Evolutionary conservation across 2,329 filamentous ascomycete genomes (phyloP).

Genomic region (Elsinoe fawcettii): DNA sequence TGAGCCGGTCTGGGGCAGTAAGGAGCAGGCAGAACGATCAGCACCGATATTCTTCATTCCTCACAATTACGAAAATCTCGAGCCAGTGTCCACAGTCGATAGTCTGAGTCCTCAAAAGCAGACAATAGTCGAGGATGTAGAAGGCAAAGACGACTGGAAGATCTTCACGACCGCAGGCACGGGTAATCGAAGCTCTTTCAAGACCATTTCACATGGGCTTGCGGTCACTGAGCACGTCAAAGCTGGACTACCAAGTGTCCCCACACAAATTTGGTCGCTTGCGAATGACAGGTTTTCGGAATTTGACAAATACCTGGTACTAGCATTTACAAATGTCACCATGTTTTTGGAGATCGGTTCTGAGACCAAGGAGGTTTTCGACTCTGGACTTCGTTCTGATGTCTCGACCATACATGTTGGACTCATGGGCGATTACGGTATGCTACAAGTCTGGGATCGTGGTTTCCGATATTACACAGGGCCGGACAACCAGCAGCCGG

Average conservation of each 20-base stretch:
- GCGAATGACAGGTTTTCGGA: conserved; percentile 75
- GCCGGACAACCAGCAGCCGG: conserved; percentile 17
- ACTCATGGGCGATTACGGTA: conserved; percentile 73
- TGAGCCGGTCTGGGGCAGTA: conserved; percentile 77
- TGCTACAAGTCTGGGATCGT: conserved; percentile 20
- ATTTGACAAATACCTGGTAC: conserved; percentile 89
- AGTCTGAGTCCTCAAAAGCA: conserved; percentile 88
- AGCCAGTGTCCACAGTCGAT: conserved; percentile 74
- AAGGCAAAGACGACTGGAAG: conserved; percentile 87
- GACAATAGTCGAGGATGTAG: conserved; percentile 84
- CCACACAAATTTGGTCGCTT: conserved; percentile 89
- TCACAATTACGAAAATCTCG: conserved; percentile 70
- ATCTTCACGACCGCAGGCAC: conserved; percentile 90
- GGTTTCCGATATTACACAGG: conserved; percentile 20
- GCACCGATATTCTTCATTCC: conserved; percentile 80
- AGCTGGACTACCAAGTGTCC: conserved; percentile 80
- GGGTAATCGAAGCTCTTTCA: conserved; percentile 80
- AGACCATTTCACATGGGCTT: conserved; percentile 84
- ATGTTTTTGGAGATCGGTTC: conserved; percentile 92
- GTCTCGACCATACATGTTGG: conserved; percentile 88
- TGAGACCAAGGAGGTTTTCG: conserved; percentile 89
- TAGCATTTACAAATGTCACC: conserved; percentile 84
- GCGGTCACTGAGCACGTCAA: conserved; percentile 95
- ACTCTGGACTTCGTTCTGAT: conserved; percentile 83
- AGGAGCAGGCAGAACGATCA: conserved; percentile 67